Base-by-base conservation (phyloP, 2,329 filamentous ascomycete genomes). In the Neoascochyta sp. region DNA sequence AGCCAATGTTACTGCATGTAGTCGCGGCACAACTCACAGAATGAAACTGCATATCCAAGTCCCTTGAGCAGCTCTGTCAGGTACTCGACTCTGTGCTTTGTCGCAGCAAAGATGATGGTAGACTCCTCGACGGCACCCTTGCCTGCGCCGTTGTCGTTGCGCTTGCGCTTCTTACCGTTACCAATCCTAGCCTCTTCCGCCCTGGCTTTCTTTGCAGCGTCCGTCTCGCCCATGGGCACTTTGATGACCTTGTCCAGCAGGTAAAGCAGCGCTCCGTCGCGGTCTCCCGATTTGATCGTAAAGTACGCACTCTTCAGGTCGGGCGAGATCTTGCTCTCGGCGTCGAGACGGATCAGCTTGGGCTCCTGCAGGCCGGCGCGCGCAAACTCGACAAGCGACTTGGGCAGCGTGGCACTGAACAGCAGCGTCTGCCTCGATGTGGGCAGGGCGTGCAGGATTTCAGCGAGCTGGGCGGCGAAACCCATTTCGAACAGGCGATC, bases 401-500 rank as follows among this genome's bases (percentile, higher is more conserved):
- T 90, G 2, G 92, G 92, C 12, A 98, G 71, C 0, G 92, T 98
- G 0, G 92, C 92, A 18, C 92, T 98, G 63, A 98, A 98, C 2
- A 98, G 73, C 6, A 96, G 69, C 3, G 89, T 98, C 59, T 98
- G 92, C 36, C 93, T 76, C 14, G 81, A 84, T 0, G 78, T 70
- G 1, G 93, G 92, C 10, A 98, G 69, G 0, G 88, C 85, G 55
- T 95, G 81, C 29, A 98, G 69, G 70, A 96, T 96, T 60, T 98
- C 92, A 1, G 85, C 83, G 47, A 98, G 70, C 57, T 98, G 92
- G 3, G 86, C 81, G 4, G 89, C 88, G 59, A 98, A 98, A 50
- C 92, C 93, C 90, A 98, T 95, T 60, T 98, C 92, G 63, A 98
- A 98, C 12, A 98, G 71, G 31, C 92, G 78, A 71, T 98, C 92